Evolutionary conservation across 331 rosid species (phyloP).

Genomic region (Stylosanthes scabra): DNA sequence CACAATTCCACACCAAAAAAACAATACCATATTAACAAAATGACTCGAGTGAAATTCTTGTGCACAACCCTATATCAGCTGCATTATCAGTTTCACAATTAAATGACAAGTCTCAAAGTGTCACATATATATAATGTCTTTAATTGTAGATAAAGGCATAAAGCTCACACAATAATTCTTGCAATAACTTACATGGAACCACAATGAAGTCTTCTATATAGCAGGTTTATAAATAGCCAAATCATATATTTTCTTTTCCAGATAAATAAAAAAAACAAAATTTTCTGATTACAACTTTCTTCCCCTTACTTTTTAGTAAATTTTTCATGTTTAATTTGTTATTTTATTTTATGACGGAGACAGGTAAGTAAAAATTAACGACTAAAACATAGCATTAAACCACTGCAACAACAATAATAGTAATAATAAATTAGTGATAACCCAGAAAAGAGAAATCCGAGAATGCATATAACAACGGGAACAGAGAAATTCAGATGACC

Average conservation of each 20-base stretch:
- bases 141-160: neutral
- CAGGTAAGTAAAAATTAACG: conserved; percentile 29
- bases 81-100: conserved; percentile 27
- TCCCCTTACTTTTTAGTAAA: neutral
- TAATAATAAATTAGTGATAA: conserved; percentile 4
- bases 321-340: neutral
- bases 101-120: conserved; percentile 11
- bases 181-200: conserved; percentile 12
- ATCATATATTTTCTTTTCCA: neutral
- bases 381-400: conserved; percentile 23
- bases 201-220: conserved; percentile 14
- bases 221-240: conserved; percentile 1
- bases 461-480: conserved; percentile 5
- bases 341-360: neutral
- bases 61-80: conserved; percentile 18
- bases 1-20: neutral
- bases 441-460: conserved; percentile 26
- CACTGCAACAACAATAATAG: conserved; percentile 8
- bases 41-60: neutral
- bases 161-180: neutral
- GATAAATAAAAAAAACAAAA: conserved; percentile 1
- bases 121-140: conserved; percentile 17
- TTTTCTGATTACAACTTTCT: neutral
- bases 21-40: neutral
- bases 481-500: conserved; percentile 30